Percentiles rank a stretch among this genome's conserved stretches.
Conservation (phyloP, 441 rosid species). For the Codiaeum variegatum region DNA sequence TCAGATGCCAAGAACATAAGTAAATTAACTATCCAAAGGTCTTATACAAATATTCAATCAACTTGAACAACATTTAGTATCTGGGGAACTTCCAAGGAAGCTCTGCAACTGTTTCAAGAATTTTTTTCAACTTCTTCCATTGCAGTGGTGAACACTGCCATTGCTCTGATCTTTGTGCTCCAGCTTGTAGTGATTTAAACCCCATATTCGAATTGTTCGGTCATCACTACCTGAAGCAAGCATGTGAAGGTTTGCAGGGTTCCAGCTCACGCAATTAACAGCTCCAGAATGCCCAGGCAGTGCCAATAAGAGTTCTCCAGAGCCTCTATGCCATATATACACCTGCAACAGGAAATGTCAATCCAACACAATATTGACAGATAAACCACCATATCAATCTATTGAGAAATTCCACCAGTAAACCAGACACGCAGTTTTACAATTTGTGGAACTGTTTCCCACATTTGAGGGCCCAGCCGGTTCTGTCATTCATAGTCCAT, state of each 20-base stretch:
- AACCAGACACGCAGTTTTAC: neutral
- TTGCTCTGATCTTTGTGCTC: slow-evolving; percentile 34
- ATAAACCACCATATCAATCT: neutral
- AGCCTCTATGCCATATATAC: slow-evolving; percentile 49
- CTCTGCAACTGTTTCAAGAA: neutral
- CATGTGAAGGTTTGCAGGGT: slow-evolving; percentile 48
- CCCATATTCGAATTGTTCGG: slow-evolving; percentile 56
- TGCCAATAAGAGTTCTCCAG: slow-evolving; percentile 39
- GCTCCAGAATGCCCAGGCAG: slow-evolving; percentile 59
- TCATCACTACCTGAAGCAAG: slow-evolving; percentile 64
- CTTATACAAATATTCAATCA: slow-evolving; percentile 15
- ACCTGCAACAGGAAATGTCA: slow-evolving; percentile 35
- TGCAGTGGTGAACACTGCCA: slow-evolving; percentile 23
- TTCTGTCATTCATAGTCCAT: neutral
- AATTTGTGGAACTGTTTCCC: neutral
- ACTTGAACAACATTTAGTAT: slow-evolving; percentile 15
- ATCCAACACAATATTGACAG: neutral
- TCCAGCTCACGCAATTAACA: slow-evolving; percentile 61
- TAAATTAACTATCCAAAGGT: slow-evolving; percentile 10
- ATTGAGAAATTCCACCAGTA: neutral
- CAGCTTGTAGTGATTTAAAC: slow-evolving; percentile 32
- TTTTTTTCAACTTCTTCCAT: slow-evolving; percentile 19
- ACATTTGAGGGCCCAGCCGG: neutral
- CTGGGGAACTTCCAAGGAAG: neutral
- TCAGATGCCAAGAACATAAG: slow-evolving; percentile 13